Conservation (phyloP, 2,329 filamentous ascomycete genomes). For the Aspergillus udagawae region DNA sequence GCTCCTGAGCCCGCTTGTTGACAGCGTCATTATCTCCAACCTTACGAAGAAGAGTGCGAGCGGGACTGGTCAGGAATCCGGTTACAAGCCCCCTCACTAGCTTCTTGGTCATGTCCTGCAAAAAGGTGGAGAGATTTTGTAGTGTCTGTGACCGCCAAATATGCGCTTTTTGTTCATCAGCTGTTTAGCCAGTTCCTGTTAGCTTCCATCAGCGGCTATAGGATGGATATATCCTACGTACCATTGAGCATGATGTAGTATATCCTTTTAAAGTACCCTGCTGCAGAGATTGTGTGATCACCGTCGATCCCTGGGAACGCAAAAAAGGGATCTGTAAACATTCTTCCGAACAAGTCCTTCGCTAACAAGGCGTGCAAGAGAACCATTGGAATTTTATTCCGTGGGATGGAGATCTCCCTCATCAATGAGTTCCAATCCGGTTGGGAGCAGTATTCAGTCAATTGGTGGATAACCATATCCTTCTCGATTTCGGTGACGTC, state of each 20-base stretch:
- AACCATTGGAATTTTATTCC: neutral
- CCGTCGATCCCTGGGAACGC: neutral
- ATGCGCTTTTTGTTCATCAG: slow-evolving; percentile 13
- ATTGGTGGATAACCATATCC: no score
- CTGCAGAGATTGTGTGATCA: neutral
- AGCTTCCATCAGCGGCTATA: neutral
- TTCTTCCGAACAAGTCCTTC: slow-evolving; percentile 1
- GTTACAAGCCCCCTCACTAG: neutral
- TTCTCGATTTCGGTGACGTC: no score
- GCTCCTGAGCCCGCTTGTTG: neutral
- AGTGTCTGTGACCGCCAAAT: slow-evolving; percentile 20
- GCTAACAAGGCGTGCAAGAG: slow-evolving; percentile 4
- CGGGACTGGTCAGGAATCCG: slow-evolving; percentile 1
- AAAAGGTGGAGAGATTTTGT: slow-evolving; percentile 8
- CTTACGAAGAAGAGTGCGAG: neutral
- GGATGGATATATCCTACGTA: neutral
- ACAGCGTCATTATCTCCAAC: no score
- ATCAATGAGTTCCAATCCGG: neutral
- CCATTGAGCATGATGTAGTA: slow-evolving; percentile 2
- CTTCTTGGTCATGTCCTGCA: neutral
- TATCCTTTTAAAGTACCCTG: neutral
- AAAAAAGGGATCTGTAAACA: slow-evolving; percentile 9
- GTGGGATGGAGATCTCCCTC: neutral
- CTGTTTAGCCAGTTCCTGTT: slow-evolving; percentile 2
- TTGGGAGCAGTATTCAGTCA: slow-evolving; percentile 1